Conservation (phyloP, 495 filamentous ascomycete genomes). For the Tuber brumale region DNA sequence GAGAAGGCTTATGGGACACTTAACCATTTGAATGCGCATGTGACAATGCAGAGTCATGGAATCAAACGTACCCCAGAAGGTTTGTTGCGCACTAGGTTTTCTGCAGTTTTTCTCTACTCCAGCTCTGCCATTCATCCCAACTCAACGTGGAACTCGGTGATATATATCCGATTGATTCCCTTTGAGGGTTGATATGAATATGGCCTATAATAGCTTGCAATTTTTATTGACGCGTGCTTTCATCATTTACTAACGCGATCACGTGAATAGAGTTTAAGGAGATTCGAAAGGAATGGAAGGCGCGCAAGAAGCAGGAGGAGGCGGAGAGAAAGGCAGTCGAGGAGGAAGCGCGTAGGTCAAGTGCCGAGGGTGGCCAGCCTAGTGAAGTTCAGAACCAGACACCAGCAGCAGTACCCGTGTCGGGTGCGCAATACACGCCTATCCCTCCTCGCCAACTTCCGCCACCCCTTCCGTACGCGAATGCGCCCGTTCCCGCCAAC, state of each 20-base stretch:
- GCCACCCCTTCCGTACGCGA: conserved; percentile 30
- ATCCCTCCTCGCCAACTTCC: conserved; percentile 39
- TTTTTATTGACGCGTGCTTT: conserved; percentile 8
- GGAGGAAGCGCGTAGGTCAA: conserved; percentile 48
- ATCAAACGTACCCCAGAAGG: conserved; percentile 92
- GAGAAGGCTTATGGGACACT: conserved; percentile 96
- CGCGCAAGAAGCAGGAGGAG: conserved; percentile 98
- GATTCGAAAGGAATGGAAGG: conserved; percentile 98
- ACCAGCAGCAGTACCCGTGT: conserved; percentile 17
- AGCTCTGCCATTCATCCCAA: not conserved
- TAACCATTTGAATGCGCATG: conserved; percentile 94
- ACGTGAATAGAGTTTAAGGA: conserved; percentile 84
- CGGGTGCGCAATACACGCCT: conserved; percentile 28
- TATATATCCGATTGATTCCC: not conserved
- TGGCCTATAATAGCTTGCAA: not conserved
- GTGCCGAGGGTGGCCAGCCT: conserved; percentile 23
- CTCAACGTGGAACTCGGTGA: not conserved
- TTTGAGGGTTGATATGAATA: not conserved
- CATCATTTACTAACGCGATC: conserved; percentile 41
- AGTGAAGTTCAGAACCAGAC: conserved; percentile 27
- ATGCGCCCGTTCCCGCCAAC: conserved; percentile 20
- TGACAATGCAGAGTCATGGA: conserved; percentile 96
- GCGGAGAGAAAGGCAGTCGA: conserved; percentile 81
- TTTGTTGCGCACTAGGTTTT: conserved; percentile 44
- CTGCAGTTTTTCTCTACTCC: not conserved